Evolutionary conservation across 305 asterid species (phyloP), one percentile per base, ranked within the genome.

Genomic region (Solanum hybrid): DNA sequence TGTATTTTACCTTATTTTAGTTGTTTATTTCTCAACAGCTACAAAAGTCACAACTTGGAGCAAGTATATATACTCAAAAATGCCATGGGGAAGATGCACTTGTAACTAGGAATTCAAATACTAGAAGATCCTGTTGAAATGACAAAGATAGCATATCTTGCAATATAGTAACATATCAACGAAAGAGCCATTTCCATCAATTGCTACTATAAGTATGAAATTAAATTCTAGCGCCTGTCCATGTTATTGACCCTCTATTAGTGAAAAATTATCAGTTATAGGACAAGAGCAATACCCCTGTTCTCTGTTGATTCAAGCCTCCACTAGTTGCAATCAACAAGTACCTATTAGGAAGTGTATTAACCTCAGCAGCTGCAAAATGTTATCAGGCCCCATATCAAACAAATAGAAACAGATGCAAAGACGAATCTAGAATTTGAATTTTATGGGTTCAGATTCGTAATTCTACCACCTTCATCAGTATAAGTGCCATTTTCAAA

Each of bases 261-360:
- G 72, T 29, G 3, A 12, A 38, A 32, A 88, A 12, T 31, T 51
- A 84, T n/a, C 73, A 46, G 60, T 37, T n/a, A 51, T 2, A 14
- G 29, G 75, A 11, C 17, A 29, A 51, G 42, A 51, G 42, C 36
- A 86, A 84, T 90, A 95, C 98, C 95, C 98, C 98, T 11, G 98
- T 95, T 93, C 98, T 94, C 87, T 96, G 98, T 86, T 96, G 98
- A 92, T 96, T 96, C 86, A 96, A 90, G 75, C 98, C 98, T 88
- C 98, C 98, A 84, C 98, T 96, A 5, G 98, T 95, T 88, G 95
- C 95, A 80, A 96, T 94, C 90, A 95, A 35, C 90, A 96, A 92
- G 91, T 93, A 94, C 82, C 97, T 90, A 31, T 93, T 88, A 17
- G 93, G 91, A 42, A 80, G 85, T 4, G 94, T 93, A 13, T 90